Percentiles rank a stretch among this genome's conserved stretches.
Conservation (phyloP, 345 rosid genomes). For the Salix udensis region DNA sequence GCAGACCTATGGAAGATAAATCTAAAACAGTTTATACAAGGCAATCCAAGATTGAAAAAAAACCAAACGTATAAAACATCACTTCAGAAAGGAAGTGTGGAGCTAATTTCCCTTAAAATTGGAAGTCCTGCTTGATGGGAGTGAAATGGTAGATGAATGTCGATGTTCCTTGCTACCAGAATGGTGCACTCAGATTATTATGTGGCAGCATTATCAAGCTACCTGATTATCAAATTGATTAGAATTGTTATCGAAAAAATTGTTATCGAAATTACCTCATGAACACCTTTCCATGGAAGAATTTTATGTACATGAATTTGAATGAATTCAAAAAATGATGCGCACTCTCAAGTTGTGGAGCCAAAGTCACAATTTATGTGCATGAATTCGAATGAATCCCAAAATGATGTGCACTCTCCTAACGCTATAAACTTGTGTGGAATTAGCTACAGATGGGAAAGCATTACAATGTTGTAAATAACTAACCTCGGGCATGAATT, state of each 20-base stretch:
- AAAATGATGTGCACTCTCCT: background rate
- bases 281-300: background rate
- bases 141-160: background rate
- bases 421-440: background rate
- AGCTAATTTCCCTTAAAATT: background rate
- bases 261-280: background rate
- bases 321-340: background rate
- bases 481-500: slow-evolving; percentile 8
- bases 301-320: background rate
- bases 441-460: background rate
- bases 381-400: background rate
- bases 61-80: background rate
- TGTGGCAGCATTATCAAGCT: background rate
- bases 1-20: background rate
- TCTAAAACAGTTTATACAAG: background rate
- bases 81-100: background rate
- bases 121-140: background rate
- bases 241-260: too few relatives aligned
- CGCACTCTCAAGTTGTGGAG: background rate
- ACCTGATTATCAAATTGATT: background rate
- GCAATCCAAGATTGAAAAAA: background rate
- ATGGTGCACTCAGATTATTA: slow-evolving; percentile 8
- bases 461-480: background rate
- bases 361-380: background rate
- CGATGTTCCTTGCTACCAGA: background rate